A percentile compares a stretch with the other conserved stretches of the same genome.
These are phyloP conservation scores for Amaranthus tricolor DNA, from an alignment of 179 eudicot species.

Conservation along the genomic window DNA sequence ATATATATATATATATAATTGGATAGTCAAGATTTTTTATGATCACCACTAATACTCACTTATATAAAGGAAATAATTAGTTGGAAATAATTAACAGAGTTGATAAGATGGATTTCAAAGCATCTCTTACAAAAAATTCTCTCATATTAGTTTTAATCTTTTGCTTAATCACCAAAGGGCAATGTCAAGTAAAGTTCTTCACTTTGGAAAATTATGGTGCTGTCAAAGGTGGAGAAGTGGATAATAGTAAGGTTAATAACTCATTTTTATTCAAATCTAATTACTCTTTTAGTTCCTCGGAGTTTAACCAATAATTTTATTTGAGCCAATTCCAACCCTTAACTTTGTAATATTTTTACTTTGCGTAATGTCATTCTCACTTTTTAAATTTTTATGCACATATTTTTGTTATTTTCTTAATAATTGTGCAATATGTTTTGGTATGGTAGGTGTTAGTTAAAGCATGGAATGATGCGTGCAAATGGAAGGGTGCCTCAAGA, in stretches of 20 bases:
- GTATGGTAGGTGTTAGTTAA: constrained; percentile 42
- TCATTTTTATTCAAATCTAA: constrained; percentile 7
- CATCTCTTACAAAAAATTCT: neutral
- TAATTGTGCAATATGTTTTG: neutral
- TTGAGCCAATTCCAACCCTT: no score
- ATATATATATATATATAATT: no score
- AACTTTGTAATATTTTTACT: no score
- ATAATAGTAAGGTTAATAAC: constrained; percentile 27
- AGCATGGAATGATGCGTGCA: constrained; percentile 65
- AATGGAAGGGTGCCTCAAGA: constrained; percentile 28
- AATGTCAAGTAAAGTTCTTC: constrained; percentile 15
- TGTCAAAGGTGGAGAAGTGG: constrained; percentile 29
- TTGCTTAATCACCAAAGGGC: constrained; percentile 5
- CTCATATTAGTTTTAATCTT: neutral
- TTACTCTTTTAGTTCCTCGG: no score
- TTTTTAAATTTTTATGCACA: no score
- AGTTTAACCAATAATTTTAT: no score
- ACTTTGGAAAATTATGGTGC: constrained; percentile 29
- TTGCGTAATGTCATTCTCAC: no score
- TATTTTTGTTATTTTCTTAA: neutral
- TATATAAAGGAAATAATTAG: neutral
- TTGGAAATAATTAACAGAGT: neutral
- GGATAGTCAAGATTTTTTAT: neutral
- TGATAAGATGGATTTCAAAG: neutral
- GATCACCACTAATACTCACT: no score